Conservation (phyloP, 352 stramenopile species). For the Phytophthora syringae region DNA sequence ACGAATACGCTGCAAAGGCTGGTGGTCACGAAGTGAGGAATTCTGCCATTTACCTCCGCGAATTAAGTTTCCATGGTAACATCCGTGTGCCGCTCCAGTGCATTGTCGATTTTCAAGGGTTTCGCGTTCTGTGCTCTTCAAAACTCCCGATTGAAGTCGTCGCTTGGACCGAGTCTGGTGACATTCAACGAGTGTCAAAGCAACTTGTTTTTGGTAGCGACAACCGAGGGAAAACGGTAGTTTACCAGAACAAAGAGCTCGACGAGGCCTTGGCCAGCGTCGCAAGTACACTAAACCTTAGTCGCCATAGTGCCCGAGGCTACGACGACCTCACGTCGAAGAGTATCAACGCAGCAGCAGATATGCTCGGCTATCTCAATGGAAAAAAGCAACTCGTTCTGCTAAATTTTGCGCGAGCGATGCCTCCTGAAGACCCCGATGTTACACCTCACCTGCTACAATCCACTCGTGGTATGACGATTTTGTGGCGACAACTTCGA, state of each 20-base stretch:
- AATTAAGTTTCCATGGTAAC: constrained; percentile 37
- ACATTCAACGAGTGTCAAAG: constrained; percentile 65
- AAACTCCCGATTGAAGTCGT: constrained; percentile 86
- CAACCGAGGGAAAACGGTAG: constrained; percentile 84
- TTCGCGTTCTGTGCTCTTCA: constrained; percentile 84
- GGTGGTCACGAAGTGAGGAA: constrained; percentile 83
- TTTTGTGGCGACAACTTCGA: constrained; percentile 92
- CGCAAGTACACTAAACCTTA: constrained; percentile 82
- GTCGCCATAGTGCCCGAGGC: constrained; percentile 82
- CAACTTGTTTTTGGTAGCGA: constrained; percentile 89
- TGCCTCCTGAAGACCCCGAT: constrained; percentile 90
- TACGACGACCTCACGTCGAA: constrained; percentile 90
- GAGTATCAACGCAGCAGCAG: constrained; percentile 74
- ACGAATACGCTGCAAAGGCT: constrained; percentile 90
- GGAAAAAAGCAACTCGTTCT: constrained; percentile 65
- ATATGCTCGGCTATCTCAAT: constrained; percentile 84
- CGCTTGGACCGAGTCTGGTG: constrained; percentile 67
- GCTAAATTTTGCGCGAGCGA: constrained; percentile 85
- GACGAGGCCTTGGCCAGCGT: constrained; percentile 70
- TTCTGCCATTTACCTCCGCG: constrained; percentile 77
- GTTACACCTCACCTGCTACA: constrained; percentile 74
- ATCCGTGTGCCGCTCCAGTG: constrained; percentile 80
- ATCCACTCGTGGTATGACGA: constrained; percentile 86
- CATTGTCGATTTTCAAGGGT: constrained; percentile 89
- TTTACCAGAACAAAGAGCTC: constrained; percentile 81